These are phyloP conservation scores for Cystobasidium sp. DNA, from an alignment of 1,284 basidiomycete species.

Conservation along the genomic window DNA sequence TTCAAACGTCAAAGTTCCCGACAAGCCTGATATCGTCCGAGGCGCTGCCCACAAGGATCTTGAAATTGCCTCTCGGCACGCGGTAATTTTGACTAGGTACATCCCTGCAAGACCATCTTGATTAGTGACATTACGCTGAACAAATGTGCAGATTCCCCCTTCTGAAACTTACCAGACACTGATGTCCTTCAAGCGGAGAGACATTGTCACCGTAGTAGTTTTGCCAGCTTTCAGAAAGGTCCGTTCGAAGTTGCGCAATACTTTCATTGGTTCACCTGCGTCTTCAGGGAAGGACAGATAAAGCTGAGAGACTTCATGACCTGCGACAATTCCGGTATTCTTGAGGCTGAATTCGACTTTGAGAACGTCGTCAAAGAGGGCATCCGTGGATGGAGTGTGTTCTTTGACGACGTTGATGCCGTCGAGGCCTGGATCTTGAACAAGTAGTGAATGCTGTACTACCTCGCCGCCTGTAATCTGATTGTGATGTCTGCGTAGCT, in stretches of 20 bases:
- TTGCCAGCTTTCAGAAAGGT: conserved; percentile 53
- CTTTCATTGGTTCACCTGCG: conserved; percentile 55
- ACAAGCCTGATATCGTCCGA: neutral
- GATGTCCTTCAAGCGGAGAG: conserved; percentile 59
- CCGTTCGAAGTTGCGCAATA: conserved; percentile 29
- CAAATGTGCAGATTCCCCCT: neutral
- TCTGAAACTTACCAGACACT: conserved; percentile 54
- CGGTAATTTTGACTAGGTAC: neutral
- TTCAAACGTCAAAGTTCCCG: no score
- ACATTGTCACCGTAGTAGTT: conserved; percentile 54
- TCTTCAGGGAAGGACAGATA: conserved; percentile 58
- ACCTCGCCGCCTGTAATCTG: no score
- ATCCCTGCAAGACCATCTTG: neutral
- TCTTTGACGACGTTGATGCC: no score
- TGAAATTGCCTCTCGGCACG: neutral
- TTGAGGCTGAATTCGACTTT: conserved; percentile 57
- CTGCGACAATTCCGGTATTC: conserved; percentile 58
- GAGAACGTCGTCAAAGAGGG: conserved; percentile 27
- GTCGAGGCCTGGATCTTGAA: no score
- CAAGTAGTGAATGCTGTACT: no score
- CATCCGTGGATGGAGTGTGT: neutral
- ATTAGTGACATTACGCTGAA: neutral
- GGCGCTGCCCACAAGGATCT: neutral
- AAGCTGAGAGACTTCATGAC: conserved; percentile 58
- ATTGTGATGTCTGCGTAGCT: neutral